Evolutionary conservation across 352 stramenopile species (phyloP), one percentile per base, ranked within the genome.

Genomic region (Phytophthora vignae): DNA sequence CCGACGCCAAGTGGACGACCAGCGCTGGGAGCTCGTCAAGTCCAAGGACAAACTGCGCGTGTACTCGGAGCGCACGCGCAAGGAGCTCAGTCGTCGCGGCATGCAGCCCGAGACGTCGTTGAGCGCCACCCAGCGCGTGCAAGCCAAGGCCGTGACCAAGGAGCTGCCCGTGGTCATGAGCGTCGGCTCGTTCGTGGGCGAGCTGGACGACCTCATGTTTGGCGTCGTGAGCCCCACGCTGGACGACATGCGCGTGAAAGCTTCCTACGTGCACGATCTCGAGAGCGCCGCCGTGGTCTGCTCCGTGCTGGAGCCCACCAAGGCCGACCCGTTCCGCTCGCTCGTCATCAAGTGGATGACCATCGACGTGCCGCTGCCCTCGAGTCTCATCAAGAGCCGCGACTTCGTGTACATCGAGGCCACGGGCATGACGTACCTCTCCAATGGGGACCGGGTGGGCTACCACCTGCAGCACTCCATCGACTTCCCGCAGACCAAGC

Each of bases 401-500:
- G 76, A 83, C 50, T 83, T 77, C 40, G 62, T 79, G 8, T 76
- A 55, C 55, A 74, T 91, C 49, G 66, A 81, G 38, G 70, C 67
- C 3, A 81, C 72, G 0, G 79, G 77, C 5, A 66, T 76, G 12
- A 21, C 53, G 25, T 54, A 72, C n/a, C 55, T 69, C 5, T 33
- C 42, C 4, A 69, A 71, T 25, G 74, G 79, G 2, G 68, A 79
- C 25, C 71, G 62, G 27, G 52, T 83, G 2, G 79, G 76, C 4
- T 86, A 81, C 42, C 71, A 77, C 22, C 56, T 83, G 61, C 67
- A 79, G 36, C 74, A 83, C 52, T 81, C 74, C 11, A 55, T 87
- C 58, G 71, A 82, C 27, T 77, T 90, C 19, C 58, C 73, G 1
- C 60, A 84, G 52, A 78, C 79, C 14, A 80, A 71, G 21, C 65